Evolutionary conservation across 768 basidiomycete genomes (phyloP).

Genomic region (Rhodotorula sphaerocarpa): DNA sequence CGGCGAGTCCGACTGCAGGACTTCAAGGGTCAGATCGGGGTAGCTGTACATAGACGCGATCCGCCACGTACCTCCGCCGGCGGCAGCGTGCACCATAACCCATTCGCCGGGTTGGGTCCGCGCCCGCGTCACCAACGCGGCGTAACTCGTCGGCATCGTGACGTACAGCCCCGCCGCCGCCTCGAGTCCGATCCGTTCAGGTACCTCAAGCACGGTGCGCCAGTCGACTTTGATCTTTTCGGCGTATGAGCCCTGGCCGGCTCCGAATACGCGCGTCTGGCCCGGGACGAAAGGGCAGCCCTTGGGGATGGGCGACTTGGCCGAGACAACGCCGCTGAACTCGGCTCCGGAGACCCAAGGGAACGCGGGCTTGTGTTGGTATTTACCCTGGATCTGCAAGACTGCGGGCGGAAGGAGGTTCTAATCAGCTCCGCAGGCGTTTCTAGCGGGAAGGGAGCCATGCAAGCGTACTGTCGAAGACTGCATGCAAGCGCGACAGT

Average conservation of each 20-base stretch:
- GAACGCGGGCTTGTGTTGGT: constrained; percentile 70
- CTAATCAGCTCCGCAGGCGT: not conserved
- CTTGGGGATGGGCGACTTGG: constrained; percentile 63
- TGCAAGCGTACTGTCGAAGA: constrained; percentile 4
- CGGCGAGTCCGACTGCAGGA: constrained; percentile 65
- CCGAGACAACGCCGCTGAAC: constrained; percentile 69
- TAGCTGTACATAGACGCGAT: not conserved
- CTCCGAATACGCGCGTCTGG: constrained; percentile 74
- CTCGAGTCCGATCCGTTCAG: constrained; percentile 67
- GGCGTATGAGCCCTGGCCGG: constrained; percentile 66
- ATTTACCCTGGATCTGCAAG: constrained; percentile 51
- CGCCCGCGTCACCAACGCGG: constrained; percentile 77
- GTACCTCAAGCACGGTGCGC: constrained; percentile 56
- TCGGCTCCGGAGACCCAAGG: constrained; percentile 67
- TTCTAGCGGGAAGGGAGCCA: not conserved
- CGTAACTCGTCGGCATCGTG: constrained; percentile 76
- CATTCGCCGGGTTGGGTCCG: constrained; percentile 75
- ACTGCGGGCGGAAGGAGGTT: not conserved
- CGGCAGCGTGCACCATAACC: constrained; percentile 88
- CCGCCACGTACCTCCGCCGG: constrained; percentile 70
- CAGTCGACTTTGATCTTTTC: constrained; percentile 58
- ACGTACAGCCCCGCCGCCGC: constrained; percentile 77
- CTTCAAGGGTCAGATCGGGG: not conserved
- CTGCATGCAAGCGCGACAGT: not conserved
- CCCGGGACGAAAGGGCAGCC: constrained; percentile 72